Conservation (phyloP, 2,329 filamentous ascomycete species). For the Aspergillus caelatus region DNA sequence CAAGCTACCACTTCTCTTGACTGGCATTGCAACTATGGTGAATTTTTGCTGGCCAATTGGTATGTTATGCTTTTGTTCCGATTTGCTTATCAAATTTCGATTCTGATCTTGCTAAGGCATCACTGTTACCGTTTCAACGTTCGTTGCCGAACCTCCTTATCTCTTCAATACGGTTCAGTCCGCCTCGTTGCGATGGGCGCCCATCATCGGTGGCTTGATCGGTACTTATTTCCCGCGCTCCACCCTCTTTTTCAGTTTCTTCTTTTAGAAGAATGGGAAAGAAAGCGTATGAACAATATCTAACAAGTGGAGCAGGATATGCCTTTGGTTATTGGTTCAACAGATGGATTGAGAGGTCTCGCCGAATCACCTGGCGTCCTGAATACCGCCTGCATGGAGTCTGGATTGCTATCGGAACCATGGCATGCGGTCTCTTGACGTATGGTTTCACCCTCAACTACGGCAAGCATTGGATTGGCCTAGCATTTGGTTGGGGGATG, state of each 20-base stretch:
- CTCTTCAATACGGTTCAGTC: slow-evolving; percentile 37
- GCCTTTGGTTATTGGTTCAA: slow-evolving; percentile 41
- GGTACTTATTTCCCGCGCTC: slow-evolving; percentile 9
- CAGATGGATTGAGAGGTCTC: slow-evolving; percentile 32
- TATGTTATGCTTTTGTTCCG: slow-evolving; percentile 7
- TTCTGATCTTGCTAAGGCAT: slow-evolving; percentile 27
- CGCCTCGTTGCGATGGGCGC: slow-evolving; percentile 42
- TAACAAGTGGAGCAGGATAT: slow-evolving; percentile 27
- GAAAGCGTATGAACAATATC: slow-evolving; percentile 11
- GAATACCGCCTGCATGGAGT: slow-evolving; percentile 42
- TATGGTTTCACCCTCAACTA: slow-evolving; percentile 40
- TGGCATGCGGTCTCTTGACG: slow-evolving; percentile 35
- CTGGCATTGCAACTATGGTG: slow-evolving; percentile 37
- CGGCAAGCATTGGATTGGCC: slow-evolving; percentile 38
- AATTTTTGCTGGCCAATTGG: slow-evolving; percentile 44
- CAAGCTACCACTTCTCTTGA: slow-evolving; percentile 34
- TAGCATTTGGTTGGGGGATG: slow-evolving; percentile 43
- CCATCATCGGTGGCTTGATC: slow-evolving; percentile 36
- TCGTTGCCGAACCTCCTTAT: slow-evolving; percentile 38
- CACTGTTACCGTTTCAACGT: slow-evolving; percentile 38
- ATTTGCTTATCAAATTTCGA: neutral
- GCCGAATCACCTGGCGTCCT: slow-evolving; percentile 18
- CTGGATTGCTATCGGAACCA: slow-evolving; percentile 35
- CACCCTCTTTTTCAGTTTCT: too few relatives aligned
- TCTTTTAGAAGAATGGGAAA: neutral